These are phyloP conservation scores for Barnettozyma populi DNA, from an alignment of 805 yeast genomes.

Conservation along the genomic window DNA sequence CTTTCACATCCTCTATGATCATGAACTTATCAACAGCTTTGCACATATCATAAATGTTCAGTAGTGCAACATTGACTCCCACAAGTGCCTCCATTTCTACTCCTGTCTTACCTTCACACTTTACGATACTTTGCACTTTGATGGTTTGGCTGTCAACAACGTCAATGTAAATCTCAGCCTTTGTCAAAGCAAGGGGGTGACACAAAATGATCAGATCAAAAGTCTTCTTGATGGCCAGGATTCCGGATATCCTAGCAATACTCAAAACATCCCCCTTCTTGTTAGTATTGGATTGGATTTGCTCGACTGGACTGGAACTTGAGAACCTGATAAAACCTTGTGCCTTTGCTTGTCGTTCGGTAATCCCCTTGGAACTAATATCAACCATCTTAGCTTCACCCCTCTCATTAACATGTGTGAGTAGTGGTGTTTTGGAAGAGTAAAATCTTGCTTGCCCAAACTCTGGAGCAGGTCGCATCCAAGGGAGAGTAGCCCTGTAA, in stretches of 20 bases:
- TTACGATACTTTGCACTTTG: conserved; percentile 33
- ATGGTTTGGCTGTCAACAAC: conserved; percentile 23
- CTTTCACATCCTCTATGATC: conserved; percentile 34
- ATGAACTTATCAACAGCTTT: conserved; percentile 49
- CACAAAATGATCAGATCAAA: conserved; percentile 44
- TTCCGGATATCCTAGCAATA: conserved; percentile 44
- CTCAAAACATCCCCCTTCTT: conserved; percentile 50
- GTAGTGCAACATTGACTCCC: conserved; percentile 38
- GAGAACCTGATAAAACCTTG: conserved; percentile 38
- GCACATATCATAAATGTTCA: conserved; percentile 54
- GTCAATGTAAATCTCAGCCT: conserved; percentile 31
- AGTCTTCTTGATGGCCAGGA: conserved; percentile 46
- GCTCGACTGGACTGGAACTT: conserved; percentile 25
- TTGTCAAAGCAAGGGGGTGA: conserved; percentile 42
- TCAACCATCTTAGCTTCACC: conserved; percentile 48
- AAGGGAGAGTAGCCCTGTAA: not conserved
- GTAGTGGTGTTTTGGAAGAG: conserved; percentile 4
- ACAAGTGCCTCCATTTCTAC: conserved; percentile 54
- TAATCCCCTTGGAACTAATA: conserved; percentile 33
- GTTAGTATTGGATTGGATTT: conserved; percentile 32
- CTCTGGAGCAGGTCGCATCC: not conserved
- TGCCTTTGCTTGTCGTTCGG: conserved; percentile 40
- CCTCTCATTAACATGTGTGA: conserved; percentile 35
- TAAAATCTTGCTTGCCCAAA: conserved; percentile 1
- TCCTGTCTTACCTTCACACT: conserved; percentile 47